Evolutionary conservation across 257 asterid species (phyloP).

Genomic region (Agastache rugosa): DNA sequence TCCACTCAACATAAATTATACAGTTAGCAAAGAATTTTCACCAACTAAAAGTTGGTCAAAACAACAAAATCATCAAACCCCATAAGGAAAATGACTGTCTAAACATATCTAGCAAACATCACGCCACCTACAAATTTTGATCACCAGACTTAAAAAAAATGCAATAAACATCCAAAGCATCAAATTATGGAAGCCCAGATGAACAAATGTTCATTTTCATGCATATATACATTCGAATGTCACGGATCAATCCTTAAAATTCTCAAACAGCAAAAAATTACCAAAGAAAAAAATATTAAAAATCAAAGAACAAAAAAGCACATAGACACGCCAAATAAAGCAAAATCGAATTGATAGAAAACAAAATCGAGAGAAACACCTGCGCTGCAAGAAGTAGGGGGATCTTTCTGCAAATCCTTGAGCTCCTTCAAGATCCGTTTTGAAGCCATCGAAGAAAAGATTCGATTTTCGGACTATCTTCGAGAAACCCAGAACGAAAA

Average conservation of each 20-base stretch:
- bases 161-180: background rate
- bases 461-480: constrained; percentile 38
- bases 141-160: background rate
- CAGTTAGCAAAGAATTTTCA: constrained; percentile 3
- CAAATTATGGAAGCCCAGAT: constrained; percentile 23
- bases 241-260: constrained; percentile 39
- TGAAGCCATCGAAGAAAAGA: constrained; percentile 49
- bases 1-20: background rate
- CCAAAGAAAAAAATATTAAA: background rate
- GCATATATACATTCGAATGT: constrained; percentile 19
- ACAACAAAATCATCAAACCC: constrained; percentile 18
- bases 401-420: constrained; percentile 61
- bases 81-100: background rate
- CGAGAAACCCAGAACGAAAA: background rate
- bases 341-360: background rate
- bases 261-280: background rate
- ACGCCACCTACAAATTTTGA: background rate
- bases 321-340: constrained; percentile 23
- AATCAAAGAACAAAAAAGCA: background rate
- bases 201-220: background rate
- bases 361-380: constrained; percentile 30
- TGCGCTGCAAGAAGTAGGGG: constrained; percentile 60
- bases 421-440: constrained; percentile 63
- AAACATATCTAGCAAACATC: background rate
- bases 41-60: constrained; percentile 2